A percentile compares a stretch with the other conserved stretches of the same genome.
phyloP scores from a whole-genome alignment of 805 yeast genomes.

The Myxozyma udenii region DNA sequence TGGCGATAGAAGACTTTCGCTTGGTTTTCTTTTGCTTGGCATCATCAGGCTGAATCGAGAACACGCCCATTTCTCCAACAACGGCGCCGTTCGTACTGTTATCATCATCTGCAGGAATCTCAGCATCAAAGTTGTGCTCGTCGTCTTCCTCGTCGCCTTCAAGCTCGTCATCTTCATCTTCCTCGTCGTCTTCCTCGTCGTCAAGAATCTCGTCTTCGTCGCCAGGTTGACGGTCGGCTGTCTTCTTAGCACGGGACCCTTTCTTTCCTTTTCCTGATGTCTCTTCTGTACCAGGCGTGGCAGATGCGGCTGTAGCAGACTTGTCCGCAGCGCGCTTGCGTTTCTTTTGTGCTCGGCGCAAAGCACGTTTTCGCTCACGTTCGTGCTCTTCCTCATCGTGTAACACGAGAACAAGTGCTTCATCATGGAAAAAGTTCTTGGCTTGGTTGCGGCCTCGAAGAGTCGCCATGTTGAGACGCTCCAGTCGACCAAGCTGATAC shows the following conservation, averaged over 20 bases:
- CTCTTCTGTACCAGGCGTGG: not conserved
- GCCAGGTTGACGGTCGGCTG: not conserved
- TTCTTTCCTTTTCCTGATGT: not conserved
- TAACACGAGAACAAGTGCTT: slow-evolving; percentile 24
- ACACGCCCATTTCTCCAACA: slow-evolving; percentile 4
- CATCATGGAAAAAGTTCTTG: slow-evolving; percentile 17
- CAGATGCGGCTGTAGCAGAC: not conserved
- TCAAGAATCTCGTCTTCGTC: not conserved
- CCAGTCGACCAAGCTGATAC: slow-evolving; percentile 10
- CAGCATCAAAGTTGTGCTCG: not conserved
- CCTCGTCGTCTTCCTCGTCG: not conserved
- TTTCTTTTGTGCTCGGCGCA: slow-evolving; percentile 20
- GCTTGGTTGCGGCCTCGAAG: slow-evolving; percentile 26
- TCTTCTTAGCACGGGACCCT: not conserved
- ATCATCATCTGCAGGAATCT: not conserved
- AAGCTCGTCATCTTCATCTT: not conserved
- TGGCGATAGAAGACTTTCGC: not conserved
- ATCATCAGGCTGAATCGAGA: slow-evolving; percentile 3
- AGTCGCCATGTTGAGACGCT: slow-evolving; percentile 8
- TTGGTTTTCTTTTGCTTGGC: not conserved
- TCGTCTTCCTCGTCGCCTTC: not conserved
- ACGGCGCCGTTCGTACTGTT: not conserved
- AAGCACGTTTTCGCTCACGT: slow-evolving; percentile 21
- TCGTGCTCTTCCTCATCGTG: slow-evolving; percentile 24
- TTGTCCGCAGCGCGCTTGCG: slow-evolving; percentile 1